Conservation (phyloP, 2,329 filamentous ascomycete genomes). For the Cercospora sojina region DNA sequence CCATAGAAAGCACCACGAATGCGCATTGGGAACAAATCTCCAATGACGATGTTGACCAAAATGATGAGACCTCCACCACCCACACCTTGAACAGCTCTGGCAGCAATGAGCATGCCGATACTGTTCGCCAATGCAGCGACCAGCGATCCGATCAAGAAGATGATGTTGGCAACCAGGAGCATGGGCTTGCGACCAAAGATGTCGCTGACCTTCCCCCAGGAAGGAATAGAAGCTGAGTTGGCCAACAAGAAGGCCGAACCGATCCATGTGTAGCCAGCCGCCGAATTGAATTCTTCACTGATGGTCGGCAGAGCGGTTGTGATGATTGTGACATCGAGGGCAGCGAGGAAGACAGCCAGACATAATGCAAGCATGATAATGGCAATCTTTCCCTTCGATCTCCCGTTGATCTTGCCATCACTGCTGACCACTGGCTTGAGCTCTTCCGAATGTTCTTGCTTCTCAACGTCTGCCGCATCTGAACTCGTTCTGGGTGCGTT, state of each 20-base stretch:
- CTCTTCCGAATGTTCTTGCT: slow-evolving; percentile 22
- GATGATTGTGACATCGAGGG: slow-evolving; percentile 52
- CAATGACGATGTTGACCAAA: slow-evolving; percentile 64
- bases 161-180: slow-evolving; percentile 57
- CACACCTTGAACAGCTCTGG: slow-evolving; percentile 62
- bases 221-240: slow-evolving; percentile 38
- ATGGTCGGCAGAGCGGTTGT: slow-evolving; percentile 28
- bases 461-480: slow-evolving; percentile 19
- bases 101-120: slow-evolving; percentile 62
- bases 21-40: slow-evolving; percentile 58
- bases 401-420: slow-evolving; percentile 28
- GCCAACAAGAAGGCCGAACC: slow-evolving; percentile 53
- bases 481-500: slow-evolving; percentile 8
- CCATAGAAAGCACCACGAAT: slow-evolving; percentile 61
- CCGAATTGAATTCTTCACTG: slow-evolving; percentile 49
- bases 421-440: slow-evolving; percentile 23
- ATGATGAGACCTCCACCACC: slow-evolving; percentile 64
- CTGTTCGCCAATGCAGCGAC: slow-evolving; percentile 59
- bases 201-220: slow-evolving; percentile 48
- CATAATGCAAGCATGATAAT: slow-evolving; percentile 49
- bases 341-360: slow-evolving; percentile 58
- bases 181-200: slow-evolving; percentile 60
- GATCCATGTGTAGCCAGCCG: slow-evolving; percentile 54
- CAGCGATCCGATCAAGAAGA: slow-evolving; percentile 59
- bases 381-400: slow-evolving; percentile 43